Evolutionary conservation across 495 filamentous ascomycete species (phyloP), one percentile per base, ranked within the genome.

Genomic region (Hypomontagnella submonticulosa): DNA sequence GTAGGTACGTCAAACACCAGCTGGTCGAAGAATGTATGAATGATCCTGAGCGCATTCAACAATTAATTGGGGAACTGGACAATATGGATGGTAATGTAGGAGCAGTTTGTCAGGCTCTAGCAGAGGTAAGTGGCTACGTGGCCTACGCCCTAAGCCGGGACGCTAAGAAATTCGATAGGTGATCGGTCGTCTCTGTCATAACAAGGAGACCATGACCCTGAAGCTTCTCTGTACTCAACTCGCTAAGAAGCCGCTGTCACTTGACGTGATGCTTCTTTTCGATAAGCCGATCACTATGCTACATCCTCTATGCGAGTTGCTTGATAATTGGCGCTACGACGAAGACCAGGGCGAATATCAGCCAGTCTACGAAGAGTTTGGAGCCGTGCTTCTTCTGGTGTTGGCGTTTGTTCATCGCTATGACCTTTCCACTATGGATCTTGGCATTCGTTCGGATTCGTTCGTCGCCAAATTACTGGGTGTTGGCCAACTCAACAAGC

Each of bases 291-390:
- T 86, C 38, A 85, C 85, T 33, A 83, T 98, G 15, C 75, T 98
- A 2, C 87, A 92, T 54, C 93, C 95, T 13, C 79, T 99, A 10
- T 97, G 93, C 70, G 83, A 89, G 30, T 76, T 97, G 7, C 78
- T 99, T 7, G 92, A 98, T 75, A 87, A 87, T 44, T 99, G 94
- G 95, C 83, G 84, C 13, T 96, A 94, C 76, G 94, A 97, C 61
- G 94, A 96, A 63, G 94, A 97, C 53, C 92, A 96, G 80, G 88
- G 89, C 34, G 95, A 99, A 72, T 95, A 95, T 67, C 93, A 97
- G 71, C 95, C 94, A 0, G 90, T 97, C 1, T 98, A 98, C 69
- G 94, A 98, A 64, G 96, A 99, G 61, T 99, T 98, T 60, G 92
- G 93, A 0, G 90, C 91, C 40, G 89, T 97, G 12, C 79, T 98